A percentile compares a stretch with the other conserved stretches of the same genome.
Conservation (phyloP, 305 asterid species). For the Ruellia speciosa region DNA sequence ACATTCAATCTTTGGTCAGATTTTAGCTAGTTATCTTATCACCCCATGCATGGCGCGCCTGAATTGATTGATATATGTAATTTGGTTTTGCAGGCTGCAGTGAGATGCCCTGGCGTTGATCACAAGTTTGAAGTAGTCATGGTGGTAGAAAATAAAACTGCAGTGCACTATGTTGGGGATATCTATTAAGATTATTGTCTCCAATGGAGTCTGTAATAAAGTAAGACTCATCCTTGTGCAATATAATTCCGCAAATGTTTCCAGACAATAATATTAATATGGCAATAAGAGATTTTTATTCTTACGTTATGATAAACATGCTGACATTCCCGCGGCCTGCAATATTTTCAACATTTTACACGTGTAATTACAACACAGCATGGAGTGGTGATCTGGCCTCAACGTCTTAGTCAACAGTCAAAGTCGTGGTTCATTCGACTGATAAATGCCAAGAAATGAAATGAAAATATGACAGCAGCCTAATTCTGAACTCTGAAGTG, state of each 20-base stretch:
- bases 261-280: too few species aligned
- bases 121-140: not conserved
- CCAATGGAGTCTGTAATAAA: not conserved
- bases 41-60: too few species aligned
- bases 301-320: too few species aligned
- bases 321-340: too few species aligned
- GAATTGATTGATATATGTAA: not conserved
- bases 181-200: not conserved
- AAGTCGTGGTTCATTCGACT: not conserved
- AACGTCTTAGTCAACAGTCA: not conserved
- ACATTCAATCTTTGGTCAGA: not conserved
- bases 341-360: too few species aligned
- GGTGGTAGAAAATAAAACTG: not conserved
- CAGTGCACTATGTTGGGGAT: not conserved
- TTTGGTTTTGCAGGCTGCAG: constrained; percentile 1
- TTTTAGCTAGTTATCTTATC: too few species aligned
- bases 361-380: not conserved
- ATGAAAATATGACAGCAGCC: not conserved
- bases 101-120: not conserved
- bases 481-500: not conserved
- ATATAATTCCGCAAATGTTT: too few species aligned
- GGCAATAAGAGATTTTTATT: too few species aligned
- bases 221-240: not conserved
- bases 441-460: not conserved
- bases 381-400: not conserved